Percentiles rank a stretch among this genome's conserved stretches.
These are phyloP conservation scores for Adansonia madagascariensis DNA, from an alignment of 441 rosid species.

Conservation along the genomic window DNA sequence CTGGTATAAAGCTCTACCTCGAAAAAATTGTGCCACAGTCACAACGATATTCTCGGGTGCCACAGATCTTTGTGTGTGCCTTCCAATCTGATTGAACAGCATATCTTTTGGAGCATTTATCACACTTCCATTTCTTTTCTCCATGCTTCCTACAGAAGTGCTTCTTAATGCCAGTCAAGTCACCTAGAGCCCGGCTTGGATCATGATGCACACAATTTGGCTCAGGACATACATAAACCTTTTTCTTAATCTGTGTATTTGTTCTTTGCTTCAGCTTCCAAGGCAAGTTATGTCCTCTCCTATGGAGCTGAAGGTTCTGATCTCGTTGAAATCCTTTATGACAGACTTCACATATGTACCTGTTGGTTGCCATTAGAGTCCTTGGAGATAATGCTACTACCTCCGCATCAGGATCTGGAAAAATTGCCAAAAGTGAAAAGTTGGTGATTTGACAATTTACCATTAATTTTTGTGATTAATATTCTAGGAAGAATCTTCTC, in stretches of 20 bases:
- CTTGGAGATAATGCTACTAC: constrained; percentile 62
- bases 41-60: constrained; percentile 64
- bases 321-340: constrained; percentile 67
- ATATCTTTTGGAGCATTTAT: constrained; percentile 63
- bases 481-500: neutral
- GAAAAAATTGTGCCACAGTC: constrained; percentile 67
- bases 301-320: constrained; percentile 69
- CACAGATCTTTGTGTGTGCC: constrained; percentile 63
- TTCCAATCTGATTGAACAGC: constrained; percentile 76
- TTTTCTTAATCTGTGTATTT: constrained; percentile 50
- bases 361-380: constrained; percentile 65
- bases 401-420: constrained; percentile 65
- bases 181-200: constrained; percentile 64
- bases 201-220: constrained; percentile 62
- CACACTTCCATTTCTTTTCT: constrained; percentile 73
- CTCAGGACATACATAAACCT: constrained; percentile 66
- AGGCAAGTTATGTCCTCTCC: constrained; percentile 67
- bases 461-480: neutral
- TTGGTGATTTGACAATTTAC: neutral
- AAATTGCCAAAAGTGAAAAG: neutral
- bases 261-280: constrained; percentile 71
- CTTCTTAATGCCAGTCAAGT: constrained; percentile 63
- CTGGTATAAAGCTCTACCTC: constrained; percentile 38
- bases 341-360: constrained; percentile 66
- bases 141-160: constrained; percentile 71